These are phyloP conservation scores for Dendrothele bispora DNA, from an alignment of 768 basidiomycete species.

Conservation along the genomic window DNA sequence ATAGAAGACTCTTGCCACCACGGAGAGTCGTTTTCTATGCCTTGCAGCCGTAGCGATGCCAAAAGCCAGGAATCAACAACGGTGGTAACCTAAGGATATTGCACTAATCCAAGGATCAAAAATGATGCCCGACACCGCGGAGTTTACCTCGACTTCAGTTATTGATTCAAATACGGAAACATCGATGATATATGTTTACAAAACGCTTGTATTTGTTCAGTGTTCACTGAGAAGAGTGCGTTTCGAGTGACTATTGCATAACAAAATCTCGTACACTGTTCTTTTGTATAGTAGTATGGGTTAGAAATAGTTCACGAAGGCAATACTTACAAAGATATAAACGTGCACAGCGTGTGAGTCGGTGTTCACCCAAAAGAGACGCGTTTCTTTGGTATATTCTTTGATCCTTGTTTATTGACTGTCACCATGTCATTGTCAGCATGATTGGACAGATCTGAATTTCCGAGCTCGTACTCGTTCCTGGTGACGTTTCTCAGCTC, in stretches of 20 bases:
- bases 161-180: no score
- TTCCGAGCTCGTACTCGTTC: constrained; percentile 29
- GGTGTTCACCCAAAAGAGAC: constrained; percentile 5
- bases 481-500: constrained; percentile 38
- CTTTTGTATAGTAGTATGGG: neutral
- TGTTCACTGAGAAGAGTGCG: no score
- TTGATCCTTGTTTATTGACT: neutral
- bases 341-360: neutral
- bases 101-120: no score
- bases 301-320: neutral
- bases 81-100: no score
- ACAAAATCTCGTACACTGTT: neutral
- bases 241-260: neutral
- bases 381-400: neutral
- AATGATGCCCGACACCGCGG: no score
- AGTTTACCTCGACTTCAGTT: no score
- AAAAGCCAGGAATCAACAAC: no score
- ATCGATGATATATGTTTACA: no score
- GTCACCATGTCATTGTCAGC: neutral
- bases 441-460: neutral
- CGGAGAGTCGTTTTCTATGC: no score
- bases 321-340: neutral
- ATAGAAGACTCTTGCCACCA: no score
- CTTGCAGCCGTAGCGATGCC: no score
- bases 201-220: no score